Conservation (phyloP, 345 rosid species). For the Cardamine occulta region DNA sequence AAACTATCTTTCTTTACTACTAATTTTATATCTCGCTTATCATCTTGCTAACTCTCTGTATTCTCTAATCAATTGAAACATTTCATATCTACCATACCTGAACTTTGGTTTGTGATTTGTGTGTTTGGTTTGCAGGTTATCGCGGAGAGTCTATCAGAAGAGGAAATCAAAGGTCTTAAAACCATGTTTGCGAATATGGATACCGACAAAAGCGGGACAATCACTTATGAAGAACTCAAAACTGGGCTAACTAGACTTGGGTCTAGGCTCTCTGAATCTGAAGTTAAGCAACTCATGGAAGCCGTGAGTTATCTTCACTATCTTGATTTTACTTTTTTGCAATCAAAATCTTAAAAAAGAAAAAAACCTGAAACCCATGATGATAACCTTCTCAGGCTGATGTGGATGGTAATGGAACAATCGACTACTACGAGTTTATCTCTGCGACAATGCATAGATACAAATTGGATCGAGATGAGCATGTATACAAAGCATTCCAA, state of each 20-base stretch:
- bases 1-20: background rate
- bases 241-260: slow-evolving; percentile 76
- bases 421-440: slow-evolving; percentile 81
- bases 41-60: background rate
- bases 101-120: background rate
- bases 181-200: slow-evolving; percentile 81
- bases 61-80: background rate
- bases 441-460: slow-evolving; percentile 88
- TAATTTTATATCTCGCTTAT: background rate
- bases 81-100: slow-evolving; percentile 3
- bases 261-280: slow-evolving; percentile 76
- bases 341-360: background rate
- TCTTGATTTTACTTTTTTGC: background rate
- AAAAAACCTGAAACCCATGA: background rate
- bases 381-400: slow-evolving; percentile 54
- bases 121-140: slow-evolving; percentile 58
- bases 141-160: slow-evolving; percentile 81
- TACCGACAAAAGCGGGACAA: slow-evolving; percentile 86
- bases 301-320: slow-evolving; percentile 61
- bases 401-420: slow-evolving; percentile 90
- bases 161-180: slow-evolving; percentile 83
- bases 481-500: slow-evolving; percentile 80
- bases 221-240: slow-evolving; percentile 86
- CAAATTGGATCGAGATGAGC: slow-evolving; percentile 71
- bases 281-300: slow-evolving; percentile 90